Evolutionary conservation across 768 basidiomycete species (phyloP), one percentile per base, ranked within the genome.

Genomic region (Trametopsis cervina): DNA sequence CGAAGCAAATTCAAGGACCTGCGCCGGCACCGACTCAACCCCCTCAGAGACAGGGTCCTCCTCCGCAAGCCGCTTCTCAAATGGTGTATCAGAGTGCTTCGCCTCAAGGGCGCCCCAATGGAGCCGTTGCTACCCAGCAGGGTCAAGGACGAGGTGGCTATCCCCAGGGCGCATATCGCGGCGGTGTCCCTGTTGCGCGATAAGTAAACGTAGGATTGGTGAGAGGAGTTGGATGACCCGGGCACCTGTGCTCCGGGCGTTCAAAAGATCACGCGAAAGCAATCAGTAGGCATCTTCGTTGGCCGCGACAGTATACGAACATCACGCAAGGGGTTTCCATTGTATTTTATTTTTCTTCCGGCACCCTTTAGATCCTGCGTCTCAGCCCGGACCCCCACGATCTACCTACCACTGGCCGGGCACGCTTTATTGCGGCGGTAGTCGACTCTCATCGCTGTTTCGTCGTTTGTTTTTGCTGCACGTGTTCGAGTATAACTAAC

Each of bases 41-140:
- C 18, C 52, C 56, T 3, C 59, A 63, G 38, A 60, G 54, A 38
- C 58, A 58, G 24, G 40, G 56, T 40, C 44, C 58, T 6, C 33
- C 55, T 45, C 23, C 45, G 40, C 56, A 48, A 36, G 57, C 33
- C 10, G 43, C 48, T 46, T 58, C 61, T 27, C 65, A 66, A 48
- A 53, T 63, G 9, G 57, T 63, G 21, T 66, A 64, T 43, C 63
- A 64, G 53, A 63, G 64, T 46, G 40, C 57, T 11, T 58, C 57
- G 46, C 47, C 54, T 2, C 54, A 53, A 18, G 42, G 53, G n/a
- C 46, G 59, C 35, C 51, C 52, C 24, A 66, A 66, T 43, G 66
- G 66, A 12, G 50, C 50, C 1, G 57, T 53, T 1, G 50, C 60
- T 18, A 49, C 57, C 37, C 58, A 57, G 46, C 52, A 44, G 9